Evolutionary conservation across 305 asterid genomes (phyloP).

Genomic region (Plantago coronopus): DNA sequence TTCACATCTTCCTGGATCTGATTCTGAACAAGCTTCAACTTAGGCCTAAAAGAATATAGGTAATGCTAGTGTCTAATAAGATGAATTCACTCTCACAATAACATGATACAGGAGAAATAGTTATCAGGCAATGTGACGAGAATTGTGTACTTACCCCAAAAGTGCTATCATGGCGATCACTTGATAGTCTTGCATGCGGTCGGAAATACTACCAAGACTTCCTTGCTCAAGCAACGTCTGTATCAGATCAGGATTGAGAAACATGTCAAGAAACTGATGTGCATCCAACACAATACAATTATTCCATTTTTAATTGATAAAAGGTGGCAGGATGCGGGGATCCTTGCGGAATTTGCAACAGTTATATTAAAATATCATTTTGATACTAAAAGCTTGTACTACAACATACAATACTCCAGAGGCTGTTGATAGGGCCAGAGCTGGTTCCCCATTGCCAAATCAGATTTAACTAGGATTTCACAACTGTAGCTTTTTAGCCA

Average conservation of each 20-base stretch:
- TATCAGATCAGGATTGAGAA: conserved; percentile 22
- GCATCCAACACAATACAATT: too few relatives aligned
- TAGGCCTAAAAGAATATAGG: conserved; percentile 54
- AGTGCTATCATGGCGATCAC: conserved; percentile 78
- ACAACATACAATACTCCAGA: too few relatives aligned
- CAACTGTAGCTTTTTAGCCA: too few relatives aligned
- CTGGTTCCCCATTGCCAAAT: too few relatives aligned
- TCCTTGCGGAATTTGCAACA: too few relatives aligned
- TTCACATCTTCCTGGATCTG: conserved; percentile 80
- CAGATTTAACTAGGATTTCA: too few relatives aligned
- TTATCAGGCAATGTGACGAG: not conserved
- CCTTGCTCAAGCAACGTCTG: conserved; percentile 71
- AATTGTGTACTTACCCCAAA: conserved; percentile 55
- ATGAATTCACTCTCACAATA: conserved; percentile 15
- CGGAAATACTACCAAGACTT: conserved; percentile 43
- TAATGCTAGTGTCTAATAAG: not conserved
- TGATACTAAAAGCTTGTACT: too few relatives aligned
- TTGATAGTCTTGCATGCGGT: conserved; percentile 75
- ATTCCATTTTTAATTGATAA: too few relatives aligned
- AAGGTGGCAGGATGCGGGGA: too few relatives aligned
- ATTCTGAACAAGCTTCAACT: conserved; percentile 59
- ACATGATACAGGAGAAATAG: not conserved
- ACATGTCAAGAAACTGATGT: conserved; percentile 8
- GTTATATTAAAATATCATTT: too few relatives aligned
- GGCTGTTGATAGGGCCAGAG: too few relatives aligned